Conservation (phyloP, 2,329 filamentous ascomycete genomes). For the Ophiostoma angusticollis region DNA sequence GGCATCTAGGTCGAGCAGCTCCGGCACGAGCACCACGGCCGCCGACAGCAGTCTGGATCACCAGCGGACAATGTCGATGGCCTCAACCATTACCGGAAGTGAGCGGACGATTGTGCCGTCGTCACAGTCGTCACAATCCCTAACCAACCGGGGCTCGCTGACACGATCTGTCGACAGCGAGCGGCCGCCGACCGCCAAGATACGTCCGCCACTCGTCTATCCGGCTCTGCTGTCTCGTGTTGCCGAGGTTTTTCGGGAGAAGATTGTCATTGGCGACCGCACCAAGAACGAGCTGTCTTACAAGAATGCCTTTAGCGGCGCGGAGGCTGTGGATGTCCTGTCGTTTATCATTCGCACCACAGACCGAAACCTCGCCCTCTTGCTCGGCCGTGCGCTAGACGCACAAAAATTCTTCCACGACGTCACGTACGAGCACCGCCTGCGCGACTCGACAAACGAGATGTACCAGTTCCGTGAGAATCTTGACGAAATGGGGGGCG, state of each 20-base stretch:
- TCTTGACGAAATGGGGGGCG: constrained; percentile 74
- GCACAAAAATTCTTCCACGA: constrained; percentile 99
- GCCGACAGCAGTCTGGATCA: constrained; percentile 29
- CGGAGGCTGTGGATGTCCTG: constrained; percentile 89
- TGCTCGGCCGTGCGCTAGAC: constrained; percentile 83
- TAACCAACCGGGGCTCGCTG: constrained; percentile 43
- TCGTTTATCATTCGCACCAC: constrained; percentile 96
- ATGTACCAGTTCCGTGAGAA: constrained; percentile 96
- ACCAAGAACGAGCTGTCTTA: constrained; percentile 96
- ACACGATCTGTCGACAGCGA: constrained; percentile 40
- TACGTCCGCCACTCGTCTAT: constrained; percentile 74
- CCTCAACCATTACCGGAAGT: constrained; percentile 58
- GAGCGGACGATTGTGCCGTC: constrained; percentile 29
- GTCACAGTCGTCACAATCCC: constrained; percentile 19
- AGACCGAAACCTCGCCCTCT: constrained; percentile 82
- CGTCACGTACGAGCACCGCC: constrained; percentile 90
- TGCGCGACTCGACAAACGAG: constrained; percentile 87
- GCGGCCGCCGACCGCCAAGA: constrained; percentile 47
- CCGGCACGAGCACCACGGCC: background rate
- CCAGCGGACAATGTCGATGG: constrained; percentile 74
- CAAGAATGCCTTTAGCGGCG: constrained; percentile 91
- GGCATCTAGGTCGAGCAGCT: constrained; percentile 24
- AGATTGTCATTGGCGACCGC: constrained; percentile 73
- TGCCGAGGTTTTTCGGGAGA: constrained; percentile 80
- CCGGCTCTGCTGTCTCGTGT: constrained; percentile 89